Evolutionary conservation across 2,329 filamentous ascomycete genomes (phyloP).

Genomic region (Penicillium sp.): DNA sequence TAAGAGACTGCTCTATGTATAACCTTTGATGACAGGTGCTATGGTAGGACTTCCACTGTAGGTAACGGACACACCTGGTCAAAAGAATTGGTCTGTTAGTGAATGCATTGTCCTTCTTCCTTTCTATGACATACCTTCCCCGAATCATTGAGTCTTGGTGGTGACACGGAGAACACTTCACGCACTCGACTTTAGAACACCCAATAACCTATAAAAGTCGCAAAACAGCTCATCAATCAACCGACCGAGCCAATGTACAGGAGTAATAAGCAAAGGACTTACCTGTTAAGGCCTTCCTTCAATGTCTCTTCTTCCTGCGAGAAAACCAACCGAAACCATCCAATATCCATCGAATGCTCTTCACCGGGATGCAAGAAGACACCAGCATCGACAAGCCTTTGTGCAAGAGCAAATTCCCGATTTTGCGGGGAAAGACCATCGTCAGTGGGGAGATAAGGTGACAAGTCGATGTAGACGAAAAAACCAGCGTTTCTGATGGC

Average conservation of each 20-base stretch:
- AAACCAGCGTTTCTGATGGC: conserved; percentile 44
- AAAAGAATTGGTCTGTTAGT: background rate
- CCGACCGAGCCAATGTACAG: background rate
- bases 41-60: background rate
- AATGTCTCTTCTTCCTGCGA: conserved; percentile 37
- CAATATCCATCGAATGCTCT: conserved; percentile 45
- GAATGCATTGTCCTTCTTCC: background rate
- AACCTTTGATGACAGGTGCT: too few species aligned
- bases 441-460: conserved; percentile 38
- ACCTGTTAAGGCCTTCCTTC: conserved; percentile 37
- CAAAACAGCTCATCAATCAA: background rate
- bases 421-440: conserved; percentile 23
- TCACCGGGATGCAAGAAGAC: conserved; percentile 53
- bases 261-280: background rate
- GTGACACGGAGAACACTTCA: background rate
- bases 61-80: background rate
- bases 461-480: conserved; percentile 47
- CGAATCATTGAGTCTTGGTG: background rate
- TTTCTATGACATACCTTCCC: background rate
- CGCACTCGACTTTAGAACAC: conserved; percentile 2
- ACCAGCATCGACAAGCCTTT: conserved; percentile 46
- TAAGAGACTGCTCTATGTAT: too few species aligned
- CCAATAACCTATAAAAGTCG: conserved; percentile 1
- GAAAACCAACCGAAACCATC: conserved; percentile 57
- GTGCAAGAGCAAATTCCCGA: conserved; percentile 47